A percentile compares a stretch with the other conserved stretches of the same genome.
Conservation (phyloP, 345 rosid genomes). For the Laguncularia racemosa region DNA sequence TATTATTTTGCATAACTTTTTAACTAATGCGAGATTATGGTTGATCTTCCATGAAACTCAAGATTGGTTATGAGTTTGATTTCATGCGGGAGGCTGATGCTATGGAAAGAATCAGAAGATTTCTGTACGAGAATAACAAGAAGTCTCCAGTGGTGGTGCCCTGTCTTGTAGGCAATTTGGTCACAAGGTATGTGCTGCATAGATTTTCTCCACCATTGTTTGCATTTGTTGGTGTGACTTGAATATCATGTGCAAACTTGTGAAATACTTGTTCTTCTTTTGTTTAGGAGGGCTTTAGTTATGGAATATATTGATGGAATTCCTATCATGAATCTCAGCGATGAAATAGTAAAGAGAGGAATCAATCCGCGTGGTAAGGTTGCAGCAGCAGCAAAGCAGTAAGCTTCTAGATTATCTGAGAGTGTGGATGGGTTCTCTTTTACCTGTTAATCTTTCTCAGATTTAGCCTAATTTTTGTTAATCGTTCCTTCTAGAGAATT, state of each 20-base stretch:
- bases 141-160: slow-evolving; percentile 81
- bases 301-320: slow-evolving; percentile 93
- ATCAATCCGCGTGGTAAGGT: slow-evolving; percentile 74
- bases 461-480: neutral
- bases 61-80: slow-evolving; percentile 97
- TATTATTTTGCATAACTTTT: slow-evolving; percentile 5
- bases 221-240: no score
- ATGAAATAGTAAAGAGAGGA: slow-evolving; percentile 89
- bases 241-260: neutral
- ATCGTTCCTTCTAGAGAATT: no score
- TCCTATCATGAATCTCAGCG: slow-evolving; percentile 83
- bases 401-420: slow-evolving; percentile 55
- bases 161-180: slow-evolving; percentile 45
- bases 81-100: slow-evolving; percentile 78
- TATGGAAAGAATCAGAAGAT: slow-evolving; percentile 68
- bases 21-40: slow-evolving; percentile 7
- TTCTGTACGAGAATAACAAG: slow-evolving; percentile 65
- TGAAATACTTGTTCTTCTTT: slow-evolving; percentile 1
- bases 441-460: slow-evolving; percentile 2
- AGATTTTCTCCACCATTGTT: neutral
- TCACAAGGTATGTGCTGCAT: slow-evolving; percentile 52
- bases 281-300: slow-evolving; percentile 62
- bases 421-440: slow-evolving; percentile 21
- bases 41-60: slow-evolving; percentile 22
- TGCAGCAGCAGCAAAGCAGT: slow-evolving; percentile 90